phyloP scores from a whole-genome alignment of 2,329 filamentous ascomycete genomes.

The Ophiostoma sp. region DNA sequence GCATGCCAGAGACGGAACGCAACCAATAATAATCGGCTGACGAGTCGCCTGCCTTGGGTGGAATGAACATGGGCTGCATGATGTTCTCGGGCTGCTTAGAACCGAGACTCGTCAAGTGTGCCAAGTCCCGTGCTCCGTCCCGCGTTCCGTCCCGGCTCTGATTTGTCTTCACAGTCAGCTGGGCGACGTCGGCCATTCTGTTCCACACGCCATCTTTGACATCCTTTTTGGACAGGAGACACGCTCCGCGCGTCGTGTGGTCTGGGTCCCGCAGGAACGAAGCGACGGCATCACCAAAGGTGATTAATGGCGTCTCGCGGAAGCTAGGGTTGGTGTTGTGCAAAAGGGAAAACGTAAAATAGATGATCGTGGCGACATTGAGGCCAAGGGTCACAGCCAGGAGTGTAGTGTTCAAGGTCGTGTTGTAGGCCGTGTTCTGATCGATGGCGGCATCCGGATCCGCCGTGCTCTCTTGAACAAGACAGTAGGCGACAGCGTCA shows the following conservation, averaged over 20 bases:
- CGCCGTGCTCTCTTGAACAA: neutral
- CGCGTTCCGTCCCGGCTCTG: neutral
- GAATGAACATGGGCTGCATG: conserved; percentile 21
- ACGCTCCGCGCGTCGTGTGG: conserved; percentile 38
- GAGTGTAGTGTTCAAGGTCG: conserved; percentile 42
- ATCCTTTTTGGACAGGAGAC: conserved; percentile 45
- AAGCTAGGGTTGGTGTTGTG: conserved; percentile 30
- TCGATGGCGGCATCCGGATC: neutral
- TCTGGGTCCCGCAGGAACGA: conserved; percentile 47
- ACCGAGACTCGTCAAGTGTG: neutral
- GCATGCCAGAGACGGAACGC: conserved; percentile 38
- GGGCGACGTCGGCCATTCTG: conserved; percentile 36
- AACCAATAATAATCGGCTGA: conserved; percentile 42
- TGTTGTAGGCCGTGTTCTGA: conserved; percentile 22
- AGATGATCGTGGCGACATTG: conserved; percentile 38
- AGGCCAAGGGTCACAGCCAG: conserved; percentile 42
- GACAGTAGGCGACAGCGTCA: neutral
- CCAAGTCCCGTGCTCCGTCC: neutral
- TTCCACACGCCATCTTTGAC: conserved; percentile 43
- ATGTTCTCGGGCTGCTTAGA: conserved; percentile 17
- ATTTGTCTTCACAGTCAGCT: conserved; percentile 20
- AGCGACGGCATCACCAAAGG: conserved; percentile 47
- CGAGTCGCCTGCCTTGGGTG: conserved; percentile 27
- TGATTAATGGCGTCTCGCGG: conserved; percentile 42
- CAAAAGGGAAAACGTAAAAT: conserved; percentile 28